phyloP scores from a whole-genome alignment of 768 basidiomycete genomes.

The Cystobasidium tubakii region DNA sequence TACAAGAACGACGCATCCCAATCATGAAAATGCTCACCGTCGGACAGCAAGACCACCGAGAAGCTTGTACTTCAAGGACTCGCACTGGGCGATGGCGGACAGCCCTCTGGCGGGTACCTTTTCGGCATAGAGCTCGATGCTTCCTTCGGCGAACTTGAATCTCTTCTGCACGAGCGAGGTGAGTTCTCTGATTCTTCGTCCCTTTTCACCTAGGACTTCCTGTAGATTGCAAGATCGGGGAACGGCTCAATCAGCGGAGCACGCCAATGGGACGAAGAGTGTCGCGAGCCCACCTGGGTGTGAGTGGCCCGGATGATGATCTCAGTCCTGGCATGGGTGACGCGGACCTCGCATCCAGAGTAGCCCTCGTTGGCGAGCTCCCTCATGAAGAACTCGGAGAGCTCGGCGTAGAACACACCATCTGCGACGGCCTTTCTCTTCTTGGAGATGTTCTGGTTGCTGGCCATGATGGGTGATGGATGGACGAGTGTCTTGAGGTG shows the following conservation, averaged over 20 bases:
- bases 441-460: conserved; percentile 45
- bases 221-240: conserved; percentile 40
- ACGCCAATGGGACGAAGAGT: not conserved
- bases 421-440: conserved; percentile 43
- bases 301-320: conserved; percentile 99
- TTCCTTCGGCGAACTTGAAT: conserved; percentile 99
- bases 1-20: too few species aligned
- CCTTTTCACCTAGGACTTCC: conserved; percentile 98
- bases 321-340: conserved; percentile 98
- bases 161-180: conserved; percentile 97
- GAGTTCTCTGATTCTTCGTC: conserved; percentile 96
- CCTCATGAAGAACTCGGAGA: conserved; percentile 96
- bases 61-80: conserved; percentile 96
- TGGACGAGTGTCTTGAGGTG: not conserved
- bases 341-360: conserved; percentile 99
- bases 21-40: conserved; percentile 60
- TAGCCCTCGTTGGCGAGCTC: conserved; percentile 99
- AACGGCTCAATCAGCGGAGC: not conserved
- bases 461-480: conserved; percentile 17
- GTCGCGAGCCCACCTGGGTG: conserved; percentile 83
- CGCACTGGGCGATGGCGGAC: conserved; percentile 96
- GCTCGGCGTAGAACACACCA: conserved; percentile 60
- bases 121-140: conserved; percentile 97
- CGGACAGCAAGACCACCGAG: conserved; percentile 98
- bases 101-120: conserved; percentile 98